phyloP scores from a whole-genome alignment of 345 rosid species.

The Aquilaria yunnanensis region DNA sequence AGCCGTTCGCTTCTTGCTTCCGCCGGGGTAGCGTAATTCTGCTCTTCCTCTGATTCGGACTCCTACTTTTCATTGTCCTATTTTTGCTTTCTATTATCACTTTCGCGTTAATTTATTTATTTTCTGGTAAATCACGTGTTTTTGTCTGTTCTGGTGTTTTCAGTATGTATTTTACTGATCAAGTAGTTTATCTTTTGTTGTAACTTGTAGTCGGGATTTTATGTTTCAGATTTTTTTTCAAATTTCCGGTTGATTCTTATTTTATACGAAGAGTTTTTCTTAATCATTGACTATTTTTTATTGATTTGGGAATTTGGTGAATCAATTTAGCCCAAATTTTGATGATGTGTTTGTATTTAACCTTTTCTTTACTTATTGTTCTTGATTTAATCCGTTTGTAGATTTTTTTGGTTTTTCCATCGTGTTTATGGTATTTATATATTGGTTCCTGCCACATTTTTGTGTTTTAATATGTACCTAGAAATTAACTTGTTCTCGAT shows the following conservation, averaged over 20 bases:
- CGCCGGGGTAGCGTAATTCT: constrained; percentile 16
- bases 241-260: no score
- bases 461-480: background rate
- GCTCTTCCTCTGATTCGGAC: no score
- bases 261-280: background rate
- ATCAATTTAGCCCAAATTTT: no score
- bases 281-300: background rate
- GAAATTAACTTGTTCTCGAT: background rate
- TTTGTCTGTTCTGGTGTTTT: background rate
- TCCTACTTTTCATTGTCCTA: background rate
- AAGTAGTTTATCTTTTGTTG: background rate
- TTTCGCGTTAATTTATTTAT: background rate
- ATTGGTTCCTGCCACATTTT: background rate
- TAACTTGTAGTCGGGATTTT: no score
- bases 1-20: constrained; percentile 10
- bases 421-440: background rate
- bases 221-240: background rate
- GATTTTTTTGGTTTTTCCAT: background rate
- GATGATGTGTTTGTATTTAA: no score
- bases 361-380: no score
- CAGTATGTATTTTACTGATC: background rate
- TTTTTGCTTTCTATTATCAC: background rate
- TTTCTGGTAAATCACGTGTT: background rate
- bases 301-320: no score
- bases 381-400: no score